Base-by-base conservation (phyloP, 306 rosid genomes). In the Nissolia schottii region DNA sequence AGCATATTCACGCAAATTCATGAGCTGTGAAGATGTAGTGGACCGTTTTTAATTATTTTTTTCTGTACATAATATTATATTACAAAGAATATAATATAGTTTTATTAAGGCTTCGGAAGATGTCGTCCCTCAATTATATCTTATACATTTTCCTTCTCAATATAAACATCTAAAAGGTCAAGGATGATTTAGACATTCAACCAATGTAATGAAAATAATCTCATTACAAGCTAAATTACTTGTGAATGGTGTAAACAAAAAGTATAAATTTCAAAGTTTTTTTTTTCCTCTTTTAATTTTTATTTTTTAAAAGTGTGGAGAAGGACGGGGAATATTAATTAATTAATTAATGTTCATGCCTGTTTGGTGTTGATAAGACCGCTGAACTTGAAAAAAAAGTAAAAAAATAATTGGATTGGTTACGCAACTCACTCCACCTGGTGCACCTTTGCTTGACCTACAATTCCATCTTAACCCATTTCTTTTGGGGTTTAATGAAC, bases 341-440 rank as follows among this genome's bases (percentile, higher is more conserved):
- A 11, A 31, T 31, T 53, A 9, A 77, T 1, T 32, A 48, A 62
- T 37, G 24, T 13, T 9, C 60, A 64, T 74, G 25, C 16, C 0
- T n/a, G 48, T 83, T 79, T 67, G 96, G 85, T 83, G 81, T 60
- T 74, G 92, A 87, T 72, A 67, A 48, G 87, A 89, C 89, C 46
- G 2, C 55, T 46, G 25, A 83, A 77, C 90, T 16, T 69, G 69
- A 74, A 61, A 79, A n/a, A n/a, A n/a, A n/a, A n/a, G n/a, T n/a
- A n/a, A n/a, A n/a, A 65, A 35, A 79, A 72, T 69, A 64, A 70
- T 51, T 57, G 67, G 70, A 58, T 60, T 68, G 76, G 78, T 65
- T 75, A 43, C 51, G 25, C 82, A 64, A 77, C 85, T 77, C 25
- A 78, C 87, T 80, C 82, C 77, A 81, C 78, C 80, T 66, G 31